Base-by-base conservation (phyloP, 345 rosid species). In the Brassica incana region DNA sequence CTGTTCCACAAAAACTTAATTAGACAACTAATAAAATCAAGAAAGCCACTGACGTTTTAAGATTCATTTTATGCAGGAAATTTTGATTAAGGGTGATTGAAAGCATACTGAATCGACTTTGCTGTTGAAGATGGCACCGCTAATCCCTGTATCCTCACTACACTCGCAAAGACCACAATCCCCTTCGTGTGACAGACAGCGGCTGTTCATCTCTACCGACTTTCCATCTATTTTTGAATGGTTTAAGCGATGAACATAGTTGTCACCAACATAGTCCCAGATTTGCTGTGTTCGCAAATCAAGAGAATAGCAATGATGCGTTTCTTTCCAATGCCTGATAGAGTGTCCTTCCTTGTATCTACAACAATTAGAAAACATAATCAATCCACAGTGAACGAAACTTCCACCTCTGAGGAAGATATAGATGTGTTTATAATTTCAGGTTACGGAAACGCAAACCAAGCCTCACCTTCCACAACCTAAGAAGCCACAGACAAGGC, bases 251-350 rank as follows among this genome's bases (percentile, higher is more conserved):
- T 95, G 98, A 75, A 91, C 98, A 72, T 93, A 95, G 79, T 74
- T 88, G 82, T 95, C 99, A 70, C 99, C 98, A 80, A 90, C 97
- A 78, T 95, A 95, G 85, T 95, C 98, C 97, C 98, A 93, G 29
- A 95, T 93, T 83, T 95, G 97, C 52, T 93, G 95, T 45, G 98
- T 88, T 70, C 87, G 85, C 80, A 93, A 78, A 86, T 95, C 98
- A 72, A 95, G 90, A 71, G 97, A 93, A 77, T 95, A 95, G 75
- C 90, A 88, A 67, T 95, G 98, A 80, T 95, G 94, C 2, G 88
- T 90, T 76, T 93, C 89, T 85, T 93, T 88, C 97, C 99, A 91
- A 50, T 93, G 99, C 83, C 88, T 86, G 48, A 90, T 88, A 59
- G 95, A 97, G 65, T 93, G 97, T 67, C 93, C 90, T 85, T 93